Base-by-base conservation (phyloP, 352 stramenopile species). In the Phytopythium oedochilum region DNA sequence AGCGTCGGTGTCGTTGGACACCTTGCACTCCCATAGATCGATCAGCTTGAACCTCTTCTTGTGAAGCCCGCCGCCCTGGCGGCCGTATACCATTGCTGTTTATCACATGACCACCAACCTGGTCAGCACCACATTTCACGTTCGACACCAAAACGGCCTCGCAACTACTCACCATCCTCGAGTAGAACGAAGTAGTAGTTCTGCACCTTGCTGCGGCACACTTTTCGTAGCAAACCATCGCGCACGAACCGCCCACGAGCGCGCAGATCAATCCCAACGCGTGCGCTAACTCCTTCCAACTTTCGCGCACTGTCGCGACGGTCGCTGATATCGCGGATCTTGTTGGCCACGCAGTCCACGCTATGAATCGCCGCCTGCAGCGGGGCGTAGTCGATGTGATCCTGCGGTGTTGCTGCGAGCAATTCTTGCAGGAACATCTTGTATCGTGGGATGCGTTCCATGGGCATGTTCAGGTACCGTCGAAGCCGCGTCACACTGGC, bases 1-100 rank as follows among this genome's bases (percentile, higher is more conserved):
- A 1, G 68, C 66, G 29, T 88, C 76, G 0, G 78, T 83, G 32
- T 91, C 67, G 43, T 88, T 71, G 17, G 73, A 86, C 6, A 92
- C 77, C 43, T 88, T 86, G 59, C 78, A 89, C 57, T 91, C 85
- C 62, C 73, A 84, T 26, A 94, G 53, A 48, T 88, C 85, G 36
- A 94, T 84, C 55, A 88, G 57, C 18, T 77, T 83, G 57, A 92
- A 92, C 53, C 89, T 92, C 52, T 88, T 88, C 74, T 91, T 89
- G 55, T 90, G 66, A 6, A 92, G 51, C 18, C 83, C 70, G 45
- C 54, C 60, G 26, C 71, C 66, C 48, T 75, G 61, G 0, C 83
- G 75, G 9, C 83, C 83, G 39, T 92, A 92, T 14, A 92, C 73
- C 43, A 92, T 69, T 17, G 80, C 83, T 92, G 38, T 52, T 31